Conservation (phyloP, 345 rosid genomes). For the Microcos paniculata region DNA sequence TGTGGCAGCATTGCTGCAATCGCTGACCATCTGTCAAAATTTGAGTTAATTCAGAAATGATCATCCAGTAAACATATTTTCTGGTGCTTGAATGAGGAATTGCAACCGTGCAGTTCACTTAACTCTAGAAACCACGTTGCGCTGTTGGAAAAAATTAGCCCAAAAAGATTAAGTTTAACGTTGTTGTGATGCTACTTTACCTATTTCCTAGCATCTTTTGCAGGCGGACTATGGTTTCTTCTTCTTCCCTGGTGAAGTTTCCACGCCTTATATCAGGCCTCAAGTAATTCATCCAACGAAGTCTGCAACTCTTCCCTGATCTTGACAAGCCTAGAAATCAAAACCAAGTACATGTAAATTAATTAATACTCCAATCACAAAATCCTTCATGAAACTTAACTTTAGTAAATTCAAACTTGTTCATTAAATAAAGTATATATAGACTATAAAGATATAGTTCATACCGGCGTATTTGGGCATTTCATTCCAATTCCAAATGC, state of each 20-base stretch:
- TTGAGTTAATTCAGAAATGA: neutral
- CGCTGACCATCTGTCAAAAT: constrained; percentile 38
- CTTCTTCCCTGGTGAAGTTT: constrained; percentile 53
- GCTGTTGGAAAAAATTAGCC: too few species aligned
- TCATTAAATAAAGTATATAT: too few species aligned
- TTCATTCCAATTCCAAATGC: constrained; percentile 39
- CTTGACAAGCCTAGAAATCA: constrained; percentile 41
- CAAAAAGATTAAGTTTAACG: neutral
- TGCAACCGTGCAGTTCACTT: too few species aligned
- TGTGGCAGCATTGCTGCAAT: constrained; percentile 50
- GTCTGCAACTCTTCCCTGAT: constrained; percentile 77
- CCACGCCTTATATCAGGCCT: constrained; percentile 53
- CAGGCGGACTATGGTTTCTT: constrained; percentile 39
- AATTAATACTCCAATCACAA: too few species aligned
- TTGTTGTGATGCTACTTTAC: neutral
- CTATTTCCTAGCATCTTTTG: constrained; percentile 48
- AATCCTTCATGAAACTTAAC: neutral
- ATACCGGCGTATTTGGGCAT: constrained; percentile 38
- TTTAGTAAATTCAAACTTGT: too few species aligned
- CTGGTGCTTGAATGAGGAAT: too few species aligned
- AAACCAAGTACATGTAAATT: neutral
- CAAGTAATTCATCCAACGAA: constrained; percentile 68
- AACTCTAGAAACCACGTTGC: too few species aligned
- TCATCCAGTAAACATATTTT: too few species aligned
- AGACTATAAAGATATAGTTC: too few species aligned